Conservation (phyloP, 1,284 basidiomycete species). For the Fistulina hepatica region DNA sequence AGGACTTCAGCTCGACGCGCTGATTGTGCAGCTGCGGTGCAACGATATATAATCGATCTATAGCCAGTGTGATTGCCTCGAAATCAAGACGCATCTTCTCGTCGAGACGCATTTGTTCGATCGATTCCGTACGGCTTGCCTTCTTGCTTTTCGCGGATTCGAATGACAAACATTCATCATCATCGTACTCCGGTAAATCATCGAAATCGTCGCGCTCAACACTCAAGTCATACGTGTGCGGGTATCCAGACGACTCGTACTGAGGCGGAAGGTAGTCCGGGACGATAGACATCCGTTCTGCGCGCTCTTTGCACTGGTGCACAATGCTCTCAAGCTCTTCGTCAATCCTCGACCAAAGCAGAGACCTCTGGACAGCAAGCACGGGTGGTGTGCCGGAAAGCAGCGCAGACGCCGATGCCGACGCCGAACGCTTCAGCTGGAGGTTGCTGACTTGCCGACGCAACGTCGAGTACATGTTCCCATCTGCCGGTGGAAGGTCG, state of each 20-base stretch:
- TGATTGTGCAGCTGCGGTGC: constrained; percentile 82
- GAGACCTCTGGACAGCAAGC: constrained; percentile 47
- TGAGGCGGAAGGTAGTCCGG: constrained; percentile 51
- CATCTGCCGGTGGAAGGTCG: constrained; percentile 17
- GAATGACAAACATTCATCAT: too few species aligned
- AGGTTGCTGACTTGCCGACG: constrained; percentile 59
- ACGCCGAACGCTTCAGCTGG: constrained; percentile 40
- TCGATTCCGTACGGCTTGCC: constrained; percentile 14
- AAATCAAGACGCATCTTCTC: constrained; percentile 76
- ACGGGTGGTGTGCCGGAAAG: constrained; percentile 33
- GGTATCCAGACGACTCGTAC: constrained; percentile 45
- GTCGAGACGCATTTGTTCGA: too few species aligned
- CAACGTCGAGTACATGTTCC: constrained; percentile 47
- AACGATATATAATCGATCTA: constrained; percentile 73
- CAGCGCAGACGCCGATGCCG: constrained; percentile 20
- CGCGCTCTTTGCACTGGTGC: constrained; percentile 49
- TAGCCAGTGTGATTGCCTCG: constrained; percentile 73
- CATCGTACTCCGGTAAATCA: constrained; percentile 54
- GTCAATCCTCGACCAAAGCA: constrained; percentile 68
- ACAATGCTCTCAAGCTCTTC: constrained; percentile 61
- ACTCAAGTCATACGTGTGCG: too few species aligned
- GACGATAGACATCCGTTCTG: constrained; percentile 24
- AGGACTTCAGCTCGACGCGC: constrained; percentile 67
- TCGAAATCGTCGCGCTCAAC: constrained; percentile 29
- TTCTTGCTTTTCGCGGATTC: constrained; percentile 25